phyloP scores from a whole-genome alignment of 345 rosid genomes.

The Bruguiera gymnorhiza region DNA sequence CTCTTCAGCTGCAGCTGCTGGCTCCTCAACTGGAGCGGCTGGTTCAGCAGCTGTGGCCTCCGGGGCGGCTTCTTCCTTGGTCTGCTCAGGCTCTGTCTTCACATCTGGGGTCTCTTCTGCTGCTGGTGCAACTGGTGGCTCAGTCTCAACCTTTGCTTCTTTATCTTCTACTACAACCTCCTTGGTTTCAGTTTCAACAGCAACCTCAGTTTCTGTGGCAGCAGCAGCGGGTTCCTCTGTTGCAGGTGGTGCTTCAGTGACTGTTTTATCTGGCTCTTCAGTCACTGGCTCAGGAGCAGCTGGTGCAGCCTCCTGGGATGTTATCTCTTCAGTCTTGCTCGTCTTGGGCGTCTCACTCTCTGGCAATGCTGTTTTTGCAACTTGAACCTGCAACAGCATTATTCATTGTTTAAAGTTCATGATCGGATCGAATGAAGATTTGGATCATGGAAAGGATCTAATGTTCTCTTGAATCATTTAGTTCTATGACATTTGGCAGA shows the following conservation, averaged over 20 bases:
- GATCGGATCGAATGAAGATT: background rate
- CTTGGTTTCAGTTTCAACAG: constrained; percentile 43
- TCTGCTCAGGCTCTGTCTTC: constrained; percentile 21
- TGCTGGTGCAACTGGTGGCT: constrained; percentile 14
- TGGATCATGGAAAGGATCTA: too few species aligned
- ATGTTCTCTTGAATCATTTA: too few species aligned
- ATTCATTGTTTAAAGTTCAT: background rate
- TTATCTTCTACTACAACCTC: constrained; percentile 24
- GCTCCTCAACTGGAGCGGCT: background rate
- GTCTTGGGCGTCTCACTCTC: constrained; percentile 42
- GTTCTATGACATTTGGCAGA: too few species aligned
- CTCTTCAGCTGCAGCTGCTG: background rate
- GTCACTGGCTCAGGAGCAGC: constrained; percentile 24
- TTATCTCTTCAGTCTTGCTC: constrained; percentile 33
- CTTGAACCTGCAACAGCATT: constrained; percentile 36
- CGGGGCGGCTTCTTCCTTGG: constrained; percentile 14
- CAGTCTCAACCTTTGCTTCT: constrained; percentile 32
- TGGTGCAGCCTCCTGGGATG: constrained; percentile 29
- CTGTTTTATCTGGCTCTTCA: constrained; percentile 22
- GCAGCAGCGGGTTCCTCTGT: constrained; percentile 15
- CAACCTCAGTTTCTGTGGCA: constrained; percentile 23
- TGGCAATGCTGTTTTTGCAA: constrained; percentile 35
- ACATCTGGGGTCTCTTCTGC: constrained; percentile 30
- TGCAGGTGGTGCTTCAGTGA: constrained; percentile 7
- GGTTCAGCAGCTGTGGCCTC: background rate